Base-by-base conservation (phyloP, 441 rosid species). In the Arabidopsis lyrata region DNA sequence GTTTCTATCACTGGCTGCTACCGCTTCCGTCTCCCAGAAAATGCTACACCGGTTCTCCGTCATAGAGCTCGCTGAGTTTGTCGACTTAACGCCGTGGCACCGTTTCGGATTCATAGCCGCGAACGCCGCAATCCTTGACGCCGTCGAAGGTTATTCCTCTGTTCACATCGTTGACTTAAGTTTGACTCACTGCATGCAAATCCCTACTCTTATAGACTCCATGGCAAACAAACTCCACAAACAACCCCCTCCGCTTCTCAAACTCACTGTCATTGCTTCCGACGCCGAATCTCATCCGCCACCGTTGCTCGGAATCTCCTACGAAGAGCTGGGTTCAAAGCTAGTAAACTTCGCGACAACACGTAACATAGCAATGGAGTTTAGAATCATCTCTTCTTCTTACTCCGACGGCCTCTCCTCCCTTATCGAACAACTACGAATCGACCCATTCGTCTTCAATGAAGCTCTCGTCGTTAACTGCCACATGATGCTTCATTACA, bases 151-250 rank as follows among this genome's bases (percentile, higher is more conserved):
- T 45, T 85, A 75, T 67, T 80, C 94, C 0, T 82, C 82, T 5
- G 77, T 93, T 36, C 98, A 93, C 71, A 86, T 93, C 52, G 94
- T 93, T 15, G 98, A 93, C 74, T 70, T 93, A n/a, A 88, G 94
- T 84, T 80, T 80, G 53, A 91, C 94, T 5, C 94, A 91, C 66
- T 93, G 96, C 89, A 93, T 93, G 98, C 98, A 93, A 79, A 88
- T 93, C 66, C 98, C 96, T 42, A 93, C 96, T 11, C 87, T 93
- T 6, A 78, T 93, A 22, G 97, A 89, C 54, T 88, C 96, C 8
- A 76, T 93, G 5, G 82, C 77, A 32, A 66, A 88, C 3, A 82
- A 68, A 70, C 82, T 88, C 2, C 75, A 78, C 44, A 83, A 72
- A 34, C 89, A 83, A 42, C 81, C 69, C 2, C 84, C 84, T 5